Base-by-base conservation (phyloP, 495 filamentous ascomycete species). In the Aspergillus sparsus region DNA sequence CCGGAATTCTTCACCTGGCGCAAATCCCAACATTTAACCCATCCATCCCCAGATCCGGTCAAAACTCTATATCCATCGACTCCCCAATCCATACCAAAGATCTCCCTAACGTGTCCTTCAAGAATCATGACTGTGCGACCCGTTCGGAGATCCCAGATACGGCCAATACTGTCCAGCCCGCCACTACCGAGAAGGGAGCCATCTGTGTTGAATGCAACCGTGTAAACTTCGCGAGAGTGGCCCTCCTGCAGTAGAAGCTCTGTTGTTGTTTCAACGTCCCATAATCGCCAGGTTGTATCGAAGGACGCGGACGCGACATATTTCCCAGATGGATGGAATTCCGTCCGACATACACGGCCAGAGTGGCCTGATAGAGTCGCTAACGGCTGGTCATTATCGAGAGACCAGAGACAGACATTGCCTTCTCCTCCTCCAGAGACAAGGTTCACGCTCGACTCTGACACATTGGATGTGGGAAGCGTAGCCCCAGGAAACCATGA, bases 1-100 rank as follows among this genome's bases (percentile, higher is more conserved):
- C 89, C 93, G 0, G 83, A 86, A 59, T 87, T 87, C 63, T 87
- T 84, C 49, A 97, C 92, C 69, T 92, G 91, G 3, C 94, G 85
- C 49, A 98, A 78, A 70, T 99, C 94, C 94, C 94, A 99, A 76
- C 93, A 96, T 71, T 97, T 98, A 56, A 94, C 87, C 84, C 93
- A 96, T 6, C 93, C 94, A 68, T 99, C 94, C 2, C 85, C 92
- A n/a, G 90, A 92, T 2, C 92, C 92, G 7, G 91, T 89, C 6
- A 97, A 78, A 13, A 97, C 86, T 7, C 94, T 86, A 69, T 96
- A 87, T 1, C 92, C 92, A 66, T 99, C 95, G 0, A 86, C 82
- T 50, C 89, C 87, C 94, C 94, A 99, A 69, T 96, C 93, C 13
- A 97, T 75, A 2, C 86, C 92, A 61, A 93, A 92, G 49, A 99